phyloP scores from a whole-genome alignment of 2,329 filamentous ascomycete species.

The Dactylellina leptospora region DNA sequence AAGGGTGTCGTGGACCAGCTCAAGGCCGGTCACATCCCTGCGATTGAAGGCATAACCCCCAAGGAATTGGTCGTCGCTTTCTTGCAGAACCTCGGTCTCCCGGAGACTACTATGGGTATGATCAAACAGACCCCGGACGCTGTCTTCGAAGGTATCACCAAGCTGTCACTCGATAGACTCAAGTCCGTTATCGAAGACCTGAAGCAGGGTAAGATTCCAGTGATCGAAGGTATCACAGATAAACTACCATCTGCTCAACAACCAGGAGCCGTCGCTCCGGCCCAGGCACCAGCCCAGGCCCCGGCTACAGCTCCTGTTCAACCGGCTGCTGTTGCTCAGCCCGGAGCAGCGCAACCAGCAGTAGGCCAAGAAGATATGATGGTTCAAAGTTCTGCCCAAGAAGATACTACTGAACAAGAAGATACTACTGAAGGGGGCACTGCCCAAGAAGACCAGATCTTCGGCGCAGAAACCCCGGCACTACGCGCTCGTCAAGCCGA shows the following conservation, averaged over 20 bases:
- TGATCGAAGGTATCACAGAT: conserved; percentile 17
- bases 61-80: conserved; percentile 44
- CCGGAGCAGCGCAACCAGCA: not conserved
- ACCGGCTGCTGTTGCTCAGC: conserved; percentile 1
- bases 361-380: too few relatives aligned
- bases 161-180: conserved; percentile 22
- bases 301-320: not conserved
- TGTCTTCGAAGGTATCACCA: conserved; percentile 18
- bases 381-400: too few relatives aligned
- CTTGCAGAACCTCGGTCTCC: conserved; percentile 17
- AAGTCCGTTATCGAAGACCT: conserved; percentile 13
- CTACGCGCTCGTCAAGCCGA: not conserved
- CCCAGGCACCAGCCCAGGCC: not conserved
- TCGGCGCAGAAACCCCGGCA: not conserved
- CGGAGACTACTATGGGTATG: conserved; percentile 15
- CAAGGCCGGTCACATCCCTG: conserved; percentile 30
- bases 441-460: not conserved
- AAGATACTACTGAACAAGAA: not conserved
- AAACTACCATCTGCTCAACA: not conserved
- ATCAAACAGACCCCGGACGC: conserved; percentile 5
- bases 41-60: conserved; percentile 28
- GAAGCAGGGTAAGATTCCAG: conserved; percentile 23
- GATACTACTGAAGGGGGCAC: not conserved
- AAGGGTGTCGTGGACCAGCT: conserved; percentile 35
- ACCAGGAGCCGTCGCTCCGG: conserved; percentile 4